These are phyloP conservation scores for Phaeosphaeria sp. DNA, from an alignment of 2,329 filamentous ascomycete genomes.

Conservation along the genomic window DNA sequence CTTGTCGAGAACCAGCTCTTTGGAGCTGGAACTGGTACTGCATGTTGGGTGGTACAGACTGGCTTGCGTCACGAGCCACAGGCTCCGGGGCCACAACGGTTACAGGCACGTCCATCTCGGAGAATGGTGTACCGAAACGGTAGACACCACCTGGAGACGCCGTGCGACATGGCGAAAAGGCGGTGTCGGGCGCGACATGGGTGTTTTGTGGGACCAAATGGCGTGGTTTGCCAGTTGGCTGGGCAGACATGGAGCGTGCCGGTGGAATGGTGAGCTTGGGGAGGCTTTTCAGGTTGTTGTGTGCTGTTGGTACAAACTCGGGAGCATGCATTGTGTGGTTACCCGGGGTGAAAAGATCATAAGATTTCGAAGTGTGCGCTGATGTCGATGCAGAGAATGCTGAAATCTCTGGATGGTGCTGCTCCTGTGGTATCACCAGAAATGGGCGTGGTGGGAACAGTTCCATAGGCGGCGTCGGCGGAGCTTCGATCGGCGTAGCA, in stretches of 20 bases:
- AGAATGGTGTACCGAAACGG: conserved; percentile 84
- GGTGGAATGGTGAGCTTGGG: conserved; percentile 64
- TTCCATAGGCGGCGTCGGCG: conserved; percentile 47
- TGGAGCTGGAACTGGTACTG: conserved; percentile 66
- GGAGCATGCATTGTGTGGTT: conserved; percentile 47
- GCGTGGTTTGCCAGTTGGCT: conserved; percentile 34
- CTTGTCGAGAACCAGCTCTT: conserved; percentile 53
- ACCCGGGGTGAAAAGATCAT: conserved; percentile 31
- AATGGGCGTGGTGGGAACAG: conserved; percentile 48
- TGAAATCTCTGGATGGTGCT: conserved; percentile 35
- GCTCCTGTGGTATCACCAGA: conserved; percentile 36
- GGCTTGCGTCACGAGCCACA: conserved; percentile 78
- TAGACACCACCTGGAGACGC: conserved; percentile 68
- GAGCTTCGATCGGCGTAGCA: conserved; percentile 67
- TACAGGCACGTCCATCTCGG: conserved; percentile 86
- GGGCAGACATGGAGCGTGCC: conserved; percentile 45
- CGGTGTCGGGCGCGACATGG: conserved; percentile 43
- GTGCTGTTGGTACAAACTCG: conserved; percentile 52
- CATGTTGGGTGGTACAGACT: conserved; percentile 95
- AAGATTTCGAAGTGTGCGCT: conserved; percentile 38
- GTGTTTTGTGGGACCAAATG: conserved; percentile 31
- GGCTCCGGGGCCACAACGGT: conserved; percentile 75
- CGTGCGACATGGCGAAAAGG: conserved; percentile 56
- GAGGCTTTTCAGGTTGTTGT: conserved; percentile 60
- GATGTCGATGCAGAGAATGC: conserved; percentile 46